Evolutionary conservation across 1,284 basidiomycete species (phyloP).

Genomic region (Sanguinoderma infundibulare): DNA sequence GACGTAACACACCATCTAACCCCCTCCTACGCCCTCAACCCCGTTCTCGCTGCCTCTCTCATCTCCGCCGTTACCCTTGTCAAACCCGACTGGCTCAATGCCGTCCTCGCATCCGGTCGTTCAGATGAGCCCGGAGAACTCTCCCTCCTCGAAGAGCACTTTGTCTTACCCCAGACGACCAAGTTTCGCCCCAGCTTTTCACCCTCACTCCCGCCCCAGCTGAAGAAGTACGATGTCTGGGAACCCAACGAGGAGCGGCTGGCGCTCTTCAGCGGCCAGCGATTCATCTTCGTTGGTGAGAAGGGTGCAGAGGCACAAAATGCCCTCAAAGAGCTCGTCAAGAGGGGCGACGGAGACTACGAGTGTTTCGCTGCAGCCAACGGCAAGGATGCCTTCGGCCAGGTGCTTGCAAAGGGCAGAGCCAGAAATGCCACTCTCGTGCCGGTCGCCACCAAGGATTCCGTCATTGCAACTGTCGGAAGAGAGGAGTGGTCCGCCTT

Average conservation of each 20-base stretch:
- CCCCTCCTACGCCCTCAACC: conserved; percentile 50
- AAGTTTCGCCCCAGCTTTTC: conserved; percentile 64
- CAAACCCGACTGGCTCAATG: conserved; percentile 64
- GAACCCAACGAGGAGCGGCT: conserved; percentile 64
- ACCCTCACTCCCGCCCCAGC: conserved; percentile 46
- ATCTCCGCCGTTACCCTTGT: conserved; percentile 59
- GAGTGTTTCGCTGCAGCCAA: conserved; percentile 58
- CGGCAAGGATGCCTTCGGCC: conserved; percentile 53
- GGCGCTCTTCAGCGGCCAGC: conserved; percentile 51
- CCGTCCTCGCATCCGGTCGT: conserved; percentile 53
- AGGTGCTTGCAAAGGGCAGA: conserved; percentile 53
- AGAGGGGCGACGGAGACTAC: conserved; percentile 57
- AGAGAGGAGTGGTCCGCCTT: conserved; percentile 55
- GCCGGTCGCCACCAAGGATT: conserved; percentile 53
- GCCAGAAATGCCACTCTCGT: conserved; percentile 49
- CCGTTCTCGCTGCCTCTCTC: conserved; percentile 57
- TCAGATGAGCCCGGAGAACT: conserved; percentile 38
- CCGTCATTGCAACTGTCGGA: conserved; percentile 54
- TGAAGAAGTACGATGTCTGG: conserved; percentile 62
- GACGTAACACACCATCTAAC: conserved; percentile 67
- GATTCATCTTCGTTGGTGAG: conserved; percentile 65
- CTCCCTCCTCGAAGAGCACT: conserved; percentile 53
- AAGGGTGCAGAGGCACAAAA: conserved; percentile 50
- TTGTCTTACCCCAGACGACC: conserved; percentile 49
- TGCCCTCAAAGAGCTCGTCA: conserved; percentile 55